Evolutionary conservation across 2,329 filamentous ascomycete species (phyloP).

Genomic region (Cercospora sp.): DNA sequence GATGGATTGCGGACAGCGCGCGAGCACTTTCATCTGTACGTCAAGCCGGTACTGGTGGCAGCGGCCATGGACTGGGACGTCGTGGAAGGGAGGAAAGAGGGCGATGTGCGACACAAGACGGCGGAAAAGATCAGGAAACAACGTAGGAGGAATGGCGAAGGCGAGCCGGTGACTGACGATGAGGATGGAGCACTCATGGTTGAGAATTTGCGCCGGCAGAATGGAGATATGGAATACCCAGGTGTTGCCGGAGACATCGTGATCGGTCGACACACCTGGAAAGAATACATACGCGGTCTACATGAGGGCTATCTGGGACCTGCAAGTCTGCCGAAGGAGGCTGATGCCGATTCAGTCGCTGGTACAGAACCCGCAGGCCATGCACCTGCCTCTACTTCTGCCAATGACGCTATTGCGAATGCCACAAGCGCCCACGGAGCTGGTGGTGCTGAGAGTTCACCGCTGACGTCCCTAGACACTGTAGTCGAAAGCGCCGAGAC

Average conservation of each 20-base stretch:
- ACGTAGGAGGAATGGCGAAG: slow-evolving; percentile 61
- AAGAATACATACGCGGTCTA: slow-evolving; percentile 88
- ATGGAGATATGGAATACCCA: slow-evolving; percentile 68
- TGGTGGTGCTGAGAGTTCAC: slow-evolving; percentile 8
- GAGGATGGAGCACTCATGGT: slow-evolving; percentile 59
- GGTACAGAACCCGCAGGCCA: slow-evolving; percentile 15
- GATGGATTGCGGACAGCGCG: slow-evolving; percentile 82
- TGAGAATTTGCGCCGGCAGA: slow-evolving; percentile 62
- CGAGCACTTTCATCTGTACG: slow-evolving; percentile 93
- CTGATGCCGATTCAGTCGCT: slow-evolving; percentile 26
- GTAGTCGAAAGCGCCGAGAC: slow-evolving; percentile 4
- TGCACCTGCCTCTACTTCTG: slow-evolving; percentile 18
- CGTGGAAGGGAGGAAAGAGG: slow-evolving; percentile 84
- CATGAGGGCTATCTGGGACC: slow-evolving; percentile 97
- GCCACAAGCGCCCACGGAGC: slow-evolving; percentile 24
- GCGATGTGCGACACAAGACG: slow-evolving; percentile 84
- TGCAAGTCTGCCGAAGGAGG: slow-evolving; percentile 59
- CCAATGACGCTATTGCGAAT: slow-evolving; percentile 34
- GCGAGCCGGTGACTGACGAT: slow-evolving; percentile 44
- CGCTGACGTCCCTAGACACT: slow-evolving; percentile 15
- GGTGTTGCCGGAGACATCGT: slow-evolving; percentile 82
- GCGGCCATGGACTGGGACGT: slow-evolving; percentile 96
- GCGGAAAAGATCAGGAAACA: slow-evolving; percentile 77
- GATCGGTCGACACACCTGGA: slow-evolving; percentile 91
- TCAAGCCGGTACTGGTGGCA: slow-evolving; percentile 87